Base-by-base conservation (phyloP, 805 yeast genomes). In the Nakazawaea holstii region DNA sequence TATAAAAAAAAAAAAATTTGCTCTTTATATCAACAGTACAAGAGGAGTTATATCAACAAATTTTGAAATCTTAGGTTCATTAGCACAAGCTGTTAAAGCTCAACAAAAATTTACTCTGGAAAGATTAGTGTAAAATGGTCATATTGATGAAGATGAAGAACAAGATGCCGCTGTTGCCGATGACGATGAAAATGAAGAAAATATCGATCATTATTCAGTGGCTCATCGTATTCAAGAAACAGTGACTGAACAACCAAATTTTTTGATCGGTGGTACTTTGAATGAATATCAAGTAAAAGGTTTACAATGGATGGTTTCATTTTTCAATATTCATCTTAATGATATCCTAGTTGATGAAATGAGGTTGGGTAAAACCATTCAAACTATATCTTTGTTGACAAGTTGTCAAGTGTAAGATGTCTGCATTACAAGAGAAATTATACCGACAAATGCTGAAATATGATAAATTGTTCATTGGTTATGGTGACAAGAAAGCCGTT, bases 281-380 rank as follows among this genome's bases (percentile, higher is more conserved):
- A 92, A 92, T 61, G 99, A 92, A 58, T 92, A 94, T 62, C 99
- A 92, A 67, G 13, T 94, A 49, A 87, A 87, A 65, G 99, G 99
- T 59, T 73, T 92, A 49, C 96, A 92, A 62, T 92, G 99, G 99
- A 94, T 92, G 98, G 96, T 92, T 3, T 92, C 98, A 0, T 69
- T 92, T 49, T 92, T 76, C 69, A 92, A 92, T 61, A 92, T 94
- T 67, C 95, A 88, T 62, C 76, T 92, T 59, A 92, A 92, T 62
- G 99, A 98, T 70, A 94, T 92, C 53, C 69, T 92, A 46, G 99
- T 98, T 2, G 98, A 92, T 70, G 99, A 92, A 68, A 92, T 92
- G 99, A 98, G 99, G 50, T 74, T 92, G 49, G 99, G 99, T 61
- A 92, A 92, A 62, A 92, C 99, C 1, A 92, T 92, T 60, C 99